Evolutionary conservation across 108 stramenopile genomes (phyloP), one percentile per base, ranked within the genome.

Genomic region (Conticribra guillardii): DNA sequence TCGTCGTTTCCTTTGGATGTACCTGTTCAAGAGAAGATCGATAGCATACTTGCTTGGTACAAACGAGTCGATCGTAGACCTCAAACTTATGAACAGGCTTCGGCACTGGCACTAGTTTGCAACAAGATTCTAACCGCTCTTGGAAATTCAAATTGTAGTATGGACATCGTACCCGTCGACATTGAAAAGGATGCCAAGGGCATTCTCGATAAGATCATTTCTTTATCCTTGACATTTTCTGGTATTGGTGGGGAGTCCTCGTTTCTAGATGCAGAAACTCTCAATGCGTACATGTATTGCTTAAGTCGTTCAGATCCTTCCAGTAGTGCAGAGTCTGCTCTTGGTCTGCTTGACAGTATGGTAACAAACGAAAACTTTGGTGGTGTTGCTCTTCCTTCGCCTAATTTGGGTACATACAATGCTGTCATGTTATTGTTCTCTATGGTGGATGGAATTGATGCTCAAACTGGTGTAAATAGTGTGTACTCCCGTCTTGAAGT

Each of bases 231-330:
- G 2, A 17, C 32, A 27, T 64, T 75, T 69, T 5, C 37, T 9
- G 30, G 18, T 29, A 52, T 54, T 28, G 45, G 48, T 34, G 56
- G 21, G 7, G 32, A 59, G 17, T 14, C 71, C 21, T 72, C 70
- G 14, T 47, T 66, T 19, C 17, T 66, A 3, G 49, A 88, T 74
- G 71, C 82, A n/a, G 80, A 83, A 49, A 72, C 83, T 24, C 84
- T 82, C 61, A 84, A 80, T 19, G 84, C 60, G n/a, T 89, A 85
- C 50, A 69, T 92, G n/a, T 46, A 73, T 21, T 92, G 91, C 60
- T 57, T 89, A 8, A 73, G 77, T 51, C 81, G 74, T 14, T 32
- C 24, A 16, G 53, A 64, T 54, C 64, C 83, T 30, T 24, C n/a
- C 15, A 37, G 55, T 4, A 58, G 80, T 32, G 82, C 84, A 3